Base-by-base conservation (phyloP, 768 basidiomycete species). In the Boletus sp. region DNA sequence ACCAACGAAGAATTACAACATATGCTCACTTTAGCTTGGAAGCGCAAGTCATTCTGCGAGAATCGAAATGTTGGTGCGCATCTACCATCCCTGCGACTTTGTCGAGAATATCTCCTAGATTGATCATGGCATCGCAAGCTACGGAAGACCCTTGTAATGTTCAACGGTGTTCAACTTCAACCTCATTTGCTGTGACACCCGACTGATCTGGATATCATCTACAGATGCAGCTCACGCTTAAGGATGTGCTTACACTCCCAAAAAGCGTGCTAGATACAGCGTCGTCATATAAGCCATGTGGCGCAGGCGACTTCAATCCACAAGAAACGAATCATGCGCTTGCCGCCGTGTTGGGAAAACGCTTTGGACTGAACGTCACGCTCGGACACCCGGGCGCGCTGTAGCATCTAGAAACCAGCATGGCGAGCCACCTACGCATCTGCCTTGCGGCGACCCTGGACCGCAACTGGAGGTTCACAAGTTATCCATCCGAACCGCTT, bases 351-450 rank as follows among this genome's bases (percentile, higher is more conserved):
- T 33, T 50, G 15, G 52, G 54, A n/a, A 42, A 45, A 15, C 18
- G 42, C 7, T 56, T 58, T 29, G 33, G 15, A 36, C 12, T 58
- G 15, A 36, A 45, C 7, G 36, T 51, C 20, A 32, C 18, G 4
- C 12, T 50, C 8, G 55, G 49, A 32, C 49, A 46, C 24, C 42
- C 44, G 20, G 42, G 50, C 11, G 36, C 55, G 1, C n/a, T 24
- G 11, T 8, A 5, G n/a, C n/a, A n/a, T 35, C 18, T 54, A 24
- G 52, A 59, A 20, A 32, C 10, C 0, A 54, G 24, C 15, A 51
- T 62, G 11, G 50, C 51, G 11, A 58, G 48, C 14, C 61, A 62
- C 39, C 37, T 63, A 7, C 62, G 53, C 14, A 28, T 63, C 15
- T 63, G 51, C 20, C 32, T 42, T 41, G 36, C 9, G 36, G 51